Conservation (phyloP, 345 rosid species). For the Laguncularia racemosa region DNA sequence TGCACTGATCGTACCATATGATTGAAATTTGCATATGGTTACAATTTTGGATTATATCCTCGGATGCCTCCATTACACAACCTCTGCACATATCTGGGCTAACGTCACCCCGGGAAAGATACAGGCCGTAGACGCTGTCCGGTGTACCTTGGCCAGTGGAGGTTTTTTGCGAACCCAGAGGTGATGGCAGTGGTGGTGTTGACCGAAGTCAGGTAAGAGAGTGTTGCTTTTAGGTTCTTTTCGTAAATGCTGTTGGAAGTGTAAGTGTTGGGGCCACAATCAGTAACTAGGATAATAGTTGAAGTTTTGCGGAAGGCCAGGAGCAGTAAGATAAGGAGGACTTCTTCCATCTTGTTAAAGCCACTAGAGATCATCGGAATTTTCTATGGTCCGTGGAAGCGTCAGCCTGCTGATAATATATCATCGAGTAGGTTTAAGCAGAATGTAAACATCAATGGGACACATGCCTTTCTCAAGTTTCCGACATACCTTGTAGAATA, state of each 20-base stretch:
- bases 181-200: neutral
- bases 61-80: conserved; percentile 12
- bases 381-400: too few relatives aligned
- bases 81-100: neutral
- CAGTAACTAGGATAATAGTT: too few relatives aligned
- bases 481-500: too few relatives aligned
- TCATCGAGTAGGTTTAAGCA: too few relatives aligned
- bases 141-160: conserved; percentile 4
- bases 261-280: neutral
- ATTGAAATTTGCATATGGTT: conserved; percentile 1
- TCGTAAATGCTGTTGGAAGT: conserved; percentile 7
- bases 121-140: conserved; percentile 13
- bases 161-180: conserved; percentile 13
- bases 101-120: conserved; percentile 25
- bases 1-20: conserved; percentile 18
- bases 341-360: too few relatives aligned
- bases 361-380: too few relatives aligned
- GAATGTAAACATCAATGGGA: too few relatives aligned
- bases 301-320: too few relatives aligned
- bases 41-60: conserved; percentile 4
- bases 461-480: too few relatives aligned
- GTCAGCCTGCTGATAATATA: too few relatives aligned
- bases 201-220: conserved; percentile 9
- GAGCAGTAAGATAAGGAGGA: too few relatives aligned
- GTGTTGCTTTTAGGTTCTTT: conserved; percentile 2